Evolutionary conservation across 83 land plant genomes (phyloP), one percentile per base, ranked within the genome.

Genomic region (Picea abies): DNA sequence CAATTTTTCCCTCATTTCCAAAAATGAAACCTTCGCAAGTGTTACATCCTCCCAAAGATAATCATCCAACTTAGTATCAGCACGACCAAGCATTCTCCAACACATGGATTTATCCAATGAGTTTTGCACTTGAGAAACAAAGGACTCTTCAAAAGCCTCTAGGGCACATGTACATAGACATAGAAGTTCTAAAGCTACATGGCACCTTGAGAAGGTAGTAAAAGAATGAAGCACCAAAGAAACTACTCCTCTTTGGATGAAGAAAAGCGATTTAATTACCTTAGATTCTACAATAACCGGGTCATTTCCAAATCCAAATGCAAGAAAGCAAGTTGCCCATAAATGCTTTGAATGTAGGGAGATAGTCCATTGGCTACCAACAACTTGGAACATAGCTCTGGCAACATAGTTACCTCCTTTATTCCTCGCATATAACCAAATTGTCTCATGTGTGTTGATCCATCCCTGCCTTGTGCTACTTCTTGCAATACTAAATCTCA

Each of bases 291-390:
- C 90, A 26, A 81, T 78, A 5, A 84, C 84, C 0, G 93, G 90
- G 14, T 92, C 93, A 52, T 84, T 85, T 25, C 97, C 94, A 72
- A 93, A 93, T 15, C 92, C 91, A 79, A 94, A 87, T 6, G 90
- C 78, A 78, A 93, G 87, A 82, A 94, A 96, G 70, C 96, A 93
- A 14, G 99, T 93, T 8, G 99, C 97, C 99, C 96, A 96, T 78
- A 91, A 76, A 64, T 96, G 99, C 47, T 90, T 94, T 17, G 87
- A 79, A 66, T 91, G 92, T 3, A 84, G 85, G 15, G 83, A 16
- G 19, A 91, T 67, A 3, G 86, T 83, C 1, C 93, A 94, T 52
- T 85, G 80, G 29, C 78, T 84, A 20, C 89, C 73, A 19, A 94
- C 85, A 6, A 88, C 92, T 73, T 87, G 92, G 29, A 90, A 93